Evolutionary conservation across 2,329 filamentous ascomycete species (phyloP).

Genomic region (Pestalotiopsis sp.): DNA sequence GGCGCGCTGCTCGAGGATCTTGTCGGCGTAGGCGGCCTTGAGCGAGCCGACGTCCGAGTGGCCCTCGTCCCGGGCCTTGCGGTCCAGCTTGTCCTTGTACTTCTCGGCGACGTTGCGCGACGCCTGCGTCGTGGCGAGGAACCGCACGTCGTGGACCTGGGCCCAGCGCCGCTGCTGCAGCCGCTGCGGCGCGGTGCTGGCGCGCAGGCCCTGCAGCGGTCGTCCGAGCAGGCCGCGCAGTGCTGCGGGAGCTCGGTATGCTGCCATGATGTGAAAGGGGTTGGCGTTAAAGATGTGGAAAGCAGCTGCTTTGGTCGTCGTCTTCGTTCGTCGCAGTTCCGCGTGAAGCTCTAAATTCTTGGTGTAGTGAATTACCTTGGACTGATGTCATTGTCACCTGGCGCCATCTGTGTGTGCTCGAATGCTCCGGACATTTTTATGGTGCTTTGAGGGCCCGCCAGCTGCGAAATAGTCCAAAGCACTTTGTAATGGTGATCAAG

Average conservation of each 20-base stretch:
- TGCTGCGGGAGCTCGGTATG: slow-evolving; percentile 28
- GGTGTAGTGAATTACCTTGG: not conserved
- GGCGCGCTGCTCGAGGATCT: slow-evolving; percentile 74
- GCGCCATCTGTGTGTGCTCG: not conserved
- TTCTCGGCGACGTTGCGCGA: slow-evolving; percentile 75
- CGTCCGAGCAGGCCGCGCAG: slow-evolving; percentile 49
- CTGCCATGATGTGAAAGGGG: slow-evolving; percentile 5
- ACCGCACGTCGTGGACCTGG: slow-evolving; percentile 89
- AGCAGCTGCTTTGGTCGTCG: not conserved
- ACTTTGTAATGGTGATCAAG: too few species aligned
- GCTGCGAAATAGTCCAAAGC: not conserved
- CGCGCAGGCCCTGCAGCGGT: slow-evolving; percentile 34
- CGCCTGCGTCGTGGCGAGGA: slow-evolving; percentile 77
- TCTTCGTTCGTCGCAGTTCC: not conserved
- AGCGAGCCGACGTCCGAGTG: slow-evolving; percentile 72
- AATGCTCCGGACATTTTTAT: not conserved
- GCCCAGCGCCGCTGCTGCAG: slow-evolving; percentile 79
- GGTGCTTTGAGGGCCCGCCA: not conserved
- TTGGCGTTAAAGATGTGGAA: not conserved
- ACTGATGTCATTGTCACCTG: not conserved
- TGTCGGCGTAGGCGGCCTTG: slow-evolving; percentile 81
- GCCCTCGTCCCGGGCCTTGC: slow-evolving; percentile 79
- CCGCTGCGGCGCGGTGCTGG: slow-evolving; percentile 12
- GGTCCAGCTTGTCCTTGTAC: slow-evolving; percentile 83
- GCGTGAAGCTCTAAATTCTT: not conserved